These are phyloP conservation scores for Pythium phragmiticola DNA, from an alignment of 352 stramenopile species.

Conservation along the genomic window DNA sequence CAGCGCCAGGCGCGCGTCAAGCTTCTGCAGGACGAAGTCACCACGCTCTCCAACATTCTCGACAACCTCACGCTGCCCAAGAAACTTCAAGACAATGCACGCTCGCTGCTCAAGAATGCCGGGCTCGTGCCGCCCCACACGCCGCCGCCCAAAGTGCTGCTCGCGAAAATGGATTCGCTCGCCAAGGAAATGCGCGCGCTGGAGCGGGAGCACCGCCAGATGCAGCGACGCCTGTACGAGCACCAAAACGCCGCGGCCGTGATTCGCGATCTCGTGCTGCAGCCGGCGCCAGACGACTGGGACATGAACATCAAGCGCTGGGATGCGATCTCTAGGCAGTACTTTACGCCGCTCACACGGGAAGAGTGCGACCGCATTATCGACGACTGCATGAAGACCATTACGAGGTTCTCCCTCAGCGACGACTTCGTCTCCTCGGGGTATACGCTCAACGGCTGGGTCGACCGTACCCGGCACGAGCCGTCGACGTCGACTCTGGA, in stretches of 20 bases:
- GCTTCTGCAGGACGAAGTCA: constrained; percentile 23
- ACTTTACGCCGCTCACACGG: constrained; percentile 7
- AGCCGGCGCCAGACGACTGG: constrained; percentile 19
- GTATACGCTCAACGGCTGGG: constrained; percentile 21
- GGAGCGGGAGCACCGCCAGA: constrained; percentile 20
- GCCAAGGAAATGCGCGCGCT: constrained; percentile 24
- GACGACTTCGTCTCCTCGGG: constrained; percentile 24
- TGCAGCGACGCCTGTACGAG: constrained; percentile 16
- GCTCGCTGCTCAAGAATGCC: constrained; percentile 17
- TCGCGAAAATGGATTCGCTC: constrained; percentile 22
- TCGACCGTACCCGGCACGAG: constrained; percentile 23
- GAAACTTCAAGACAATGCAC: constrained; percentile 23
- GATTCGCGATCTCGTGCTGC: constrained; percentile 18
- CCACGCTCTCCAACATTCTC: constrained; percentile 17
- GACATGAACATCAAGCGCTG: constrained; percentile 22
- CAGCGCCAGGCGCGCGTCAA: constrained; percentile 25
- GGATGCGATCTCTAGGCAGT: constrained; percentile 21
- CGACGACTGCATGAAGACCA: constrained; percentile 27
- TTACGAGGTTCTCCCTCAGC: constrained; percentile 22
- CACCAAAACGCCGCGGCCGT: constrained; percentile 19
- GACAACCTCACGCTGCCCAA: constrained; percentile 23
- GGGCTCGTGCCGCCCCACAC: constrained; percentile 17
- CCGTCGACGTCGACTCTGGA: constrained; percentile 19
- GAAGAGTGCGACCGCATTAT: constrained; percentile 16
- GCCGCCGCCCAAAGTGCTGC: constrained; percentile 12